phyloP scores from a whole-genome alignment of 2,329 filamentous ascomycete genomes.

The Ophidiomyces ophidiicola region DNA sequence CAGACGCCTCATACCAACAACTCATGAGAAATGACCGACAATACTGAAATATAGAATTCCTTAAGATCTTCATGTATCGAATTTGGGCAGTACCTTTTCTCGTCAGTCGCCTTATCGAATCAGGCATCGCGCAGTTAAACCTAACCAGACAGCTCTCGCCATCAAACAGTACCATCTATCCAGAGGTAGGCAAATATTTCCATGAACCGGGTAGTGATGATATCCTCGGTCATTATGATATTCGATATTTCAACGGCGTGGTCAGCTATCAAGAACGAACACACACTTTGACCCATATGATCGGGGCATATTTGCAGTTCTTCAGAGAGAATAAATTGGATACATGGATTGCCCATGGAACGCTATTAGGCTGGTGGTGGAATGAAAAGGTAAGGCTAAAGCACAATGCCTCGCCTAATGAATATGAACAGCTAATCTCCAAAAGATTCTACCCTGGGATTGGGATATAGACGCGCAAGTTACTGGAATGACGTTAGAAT shows the following conservation, averaged over 20 bases:
- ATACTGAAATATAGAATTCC: too few relatives aligned
- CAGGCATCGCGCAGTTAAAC: neutral
- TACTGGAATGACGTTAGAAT: constrained; percentile 51
- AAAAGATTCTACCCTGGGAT: constrained; percentile 65
- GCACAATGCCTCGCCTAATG: constrained; percentile 7
- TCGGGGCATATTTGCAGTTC: constrained; percentile 60
- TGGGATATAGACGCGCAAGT: constrained; percentile 76
- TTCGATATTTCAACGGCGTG: constrained; percentile 52
- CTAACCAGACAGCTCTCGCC: neutral
- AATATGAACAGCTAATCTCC: neutral
- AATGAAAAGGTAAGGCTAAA: constrained; percentile 45
- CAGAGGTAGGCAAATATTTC: constrained; percentile 48
- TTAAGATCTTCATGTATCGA: too few relatives aligned
- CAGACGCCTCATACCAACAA: too few relatives aligned
- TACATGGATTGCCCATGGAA: constrained; percentile 80
- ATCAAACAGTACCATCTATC: neutral
- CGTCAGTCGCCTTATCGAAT: neutral
- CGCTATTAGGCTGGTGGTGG: constrained; percentile 82
- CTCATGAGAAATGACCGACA: too few relatives aligned
- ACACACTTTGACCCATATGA: constrained; percentile 55
- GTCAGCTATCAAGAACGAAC: constrained; percentile 55
- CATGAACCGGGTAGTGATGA: constrained; percentile 50
- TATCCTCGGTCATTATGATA: constrained; percentile 60
- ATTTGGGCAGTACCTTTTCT: neutral
- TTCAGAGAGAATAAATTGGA: constrained; percentile 55